Evolutionary conservation across 2,329 filamentous ascomycete genomes (phyloP), one percentile per base, ranked within the genome.

Genomic region (Tolypocladium nubicola): DNA sequence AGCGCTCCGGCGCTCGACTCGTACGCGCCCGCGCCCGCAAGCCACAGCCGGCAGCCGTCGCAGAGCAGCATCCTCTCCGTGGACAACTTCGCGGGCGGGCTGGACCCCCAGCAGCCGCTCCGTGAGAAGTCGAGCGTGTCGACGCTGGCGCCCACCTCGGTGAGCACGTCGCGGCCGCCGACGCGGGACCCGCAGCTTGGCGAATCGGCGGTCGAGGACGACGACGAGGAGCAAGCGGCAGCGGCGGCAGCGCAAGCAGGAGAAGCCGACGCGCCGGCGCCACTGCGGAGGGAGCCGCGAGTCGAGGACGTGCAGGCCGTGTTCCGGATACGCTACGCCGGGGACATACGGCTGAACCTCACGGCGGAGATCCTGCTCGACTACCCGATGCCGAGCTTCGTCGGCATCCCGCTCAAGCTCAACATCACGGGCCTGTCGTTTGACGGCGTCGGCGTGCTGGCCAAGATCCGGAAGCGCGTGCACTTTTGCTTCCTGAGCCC

Each of bases 321-420:
- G 7, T 93, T 95, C 66, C 87, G 92, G 62, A 92, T 96, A 59
- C 86, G 85, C 57, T 99, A 99, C 72, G 83, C 87, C 2, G 94
- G 94, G 38, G 88, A 97, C 67, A 81, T 99, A 58, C 86, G 86
- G 63, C 81, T 99, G 58, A 90, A 91, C 60, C 79, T 99, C 54
- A 97, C 94, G 30, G 92, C 94, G 0, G 92, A 97, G 73, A 96
- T 99, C 47, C 78, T 97, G 38, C 85, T 99, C 39, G 94, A 99
- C 73, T 99, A 99, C 70, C 94, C 94, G 1, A 97, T 97, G 90
- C 92, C 92, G 45, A 96, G 90, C 75, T 99, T 99, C 67, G 93
- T 97, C 2, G 91, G 92, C 14, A 93, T 99, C 60, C 94, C 94
- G 1, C 81, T 99, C 52, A 93, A 94, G 71, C 79, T 99, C 33